These are phyloP conservation scores for Balansia obtecta DNA, from an alignment of 2,329 filamentous ascomycete species.

Conservation along the genomic window DNA sequence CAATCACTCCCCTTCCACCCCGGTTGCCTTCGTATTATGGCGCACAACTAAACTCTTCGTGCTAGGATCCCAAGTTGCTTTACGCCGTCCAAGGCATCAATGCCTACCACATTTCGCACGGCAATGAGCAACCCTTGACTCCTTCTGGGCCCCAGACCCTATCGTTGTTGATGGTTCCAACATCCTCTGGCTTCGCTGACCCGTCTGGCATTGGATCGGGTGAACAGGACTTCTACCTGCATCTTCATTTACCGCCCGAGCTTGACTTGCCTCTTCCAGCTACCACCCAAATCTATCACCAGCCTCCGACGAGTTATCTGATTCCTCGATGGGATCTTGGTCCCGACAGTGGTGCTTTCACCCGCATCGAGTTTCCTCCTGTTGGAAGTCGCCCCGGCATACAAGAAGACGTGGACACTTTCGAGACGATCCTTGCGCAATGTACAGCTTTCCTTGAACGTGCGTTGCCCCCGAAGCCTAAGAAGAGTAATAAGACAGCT, in stretches of 20 bases:
- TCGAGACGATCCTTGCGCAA: conserved; percentile 95
- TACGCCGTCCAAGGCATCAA: conserved; percentile 73
- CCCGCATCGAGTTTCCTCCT: conserved; percentile 77
- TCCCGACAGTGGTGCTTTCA: conserved; percentile 80
- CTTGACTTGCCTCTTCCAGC: conserved; percentile 87
- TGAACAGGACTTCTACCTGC: conserved; percentile 92
- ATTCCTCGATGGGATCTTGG: conserved; percentile 93
- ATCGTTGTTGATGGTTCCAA: conserved; percentile 91
- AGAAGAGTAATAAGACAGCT: conserved; percentile 20
- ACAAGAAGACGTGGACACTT: conserved; percentile 90
- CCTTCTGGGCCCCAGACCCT: conserved; percentile 80
- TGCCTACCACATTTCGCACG: conserved; percentile 84
- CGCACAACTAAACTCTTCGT: neutral
- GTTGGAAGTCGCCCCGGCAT: conserved; percentile 59
- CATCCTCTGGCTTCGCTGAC: conserved; percentile 58
- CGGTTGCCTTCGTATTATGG: neutral
- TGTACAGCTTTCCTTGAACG: conserved; percentile 92
- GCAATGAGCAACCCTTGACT: conserved; percentile 71
- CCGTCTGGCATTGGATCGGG: conserved; percentile 38
- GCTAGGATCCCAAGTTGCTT: conserved; percentile 48
- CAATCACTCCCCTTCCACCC: neutral
- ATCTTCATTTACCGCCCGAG: conserved; percentile 87
- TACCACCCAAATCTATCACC: conserved; percentile 94
- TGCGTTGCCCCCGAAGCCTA: conserved; percentile 46
- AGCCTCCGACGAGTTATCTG: conserved; percentile 82